Conservation (phyloP, 2,329 filamentous ascomycete genomes). For the Xylariaceae sp. region DNA sequence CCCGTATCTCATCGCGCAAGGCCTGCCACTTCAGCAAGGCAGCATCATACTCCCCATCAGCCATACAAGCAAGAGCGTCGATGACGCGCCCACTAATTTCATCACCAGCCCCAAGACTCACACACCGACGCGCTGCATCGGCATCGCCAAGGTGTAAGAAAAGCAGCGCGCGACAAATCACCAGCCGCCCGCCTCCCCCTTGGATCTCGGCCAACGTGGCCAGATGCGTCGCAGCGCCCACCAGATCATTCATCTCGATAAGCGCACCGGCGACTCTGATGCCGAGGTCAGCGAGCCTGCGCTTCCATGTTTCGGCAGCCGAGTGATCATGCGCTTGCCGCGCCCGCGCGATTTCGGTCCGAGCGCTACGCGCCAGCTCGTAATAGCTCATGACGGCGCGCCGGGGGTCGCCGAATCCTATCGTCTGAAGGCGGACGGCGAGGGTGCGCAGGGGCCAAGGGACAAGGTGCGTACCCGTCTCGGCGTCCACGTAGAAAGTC, state of each 20-base stretch:
- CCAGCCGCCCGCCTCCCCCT: constrained; percentile 37
- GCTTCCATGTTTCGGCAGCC: constrained; percentile 63
- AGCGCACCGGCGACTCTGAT: constrained; percentile 62
- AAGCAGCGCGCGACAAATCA: constrained; percentile 58
- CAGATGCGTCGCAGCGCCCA: constrained; percentile 73
- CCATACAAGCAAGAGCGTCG: constrained; percentile 69
- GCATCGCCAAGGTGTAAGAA: constrained; percentile 77
- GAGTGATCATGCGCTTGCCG: constrained; percentile 45
- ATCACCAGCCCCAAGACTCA: constrained; percentile 29
- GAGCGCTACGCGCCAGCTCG: constrained; percentile 76
- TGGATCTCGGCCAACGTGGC: constrained; percentile 46
- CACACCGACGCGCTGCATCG: constrained; percentile 57
- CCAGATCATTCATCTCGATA: constrained; percentile 82
- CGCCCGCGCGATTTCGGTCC: constrained; percentile 53
- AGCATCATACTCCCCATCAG: constrained; percentile 65
- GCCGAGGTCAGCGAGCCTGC: constrained; percentile 70
- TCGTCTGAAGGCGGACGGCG: constrained; percentile 75
- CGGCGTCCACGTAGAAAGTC: constrained; percentile 53
- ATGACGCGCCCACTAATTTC: constrained; percentile 46
- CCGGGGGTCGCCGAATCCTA: constrained; percentile 80
- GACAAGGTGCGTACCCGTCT: constrained; percentile 59
- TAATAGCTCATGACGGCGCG: constrained; percentile 87
- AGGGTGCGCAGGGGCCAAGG: constrained; percentile 86
- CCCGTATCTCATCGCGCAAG: constrained; percentile 44
- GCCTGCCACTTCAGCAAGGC: constrained; percentile 60